These are phyloP conservation scores for Fusarium lyarnte DNA, from an alignment of 2,329 filamentous ascomycete genomes.

Conservation along the genomic window DNA sequence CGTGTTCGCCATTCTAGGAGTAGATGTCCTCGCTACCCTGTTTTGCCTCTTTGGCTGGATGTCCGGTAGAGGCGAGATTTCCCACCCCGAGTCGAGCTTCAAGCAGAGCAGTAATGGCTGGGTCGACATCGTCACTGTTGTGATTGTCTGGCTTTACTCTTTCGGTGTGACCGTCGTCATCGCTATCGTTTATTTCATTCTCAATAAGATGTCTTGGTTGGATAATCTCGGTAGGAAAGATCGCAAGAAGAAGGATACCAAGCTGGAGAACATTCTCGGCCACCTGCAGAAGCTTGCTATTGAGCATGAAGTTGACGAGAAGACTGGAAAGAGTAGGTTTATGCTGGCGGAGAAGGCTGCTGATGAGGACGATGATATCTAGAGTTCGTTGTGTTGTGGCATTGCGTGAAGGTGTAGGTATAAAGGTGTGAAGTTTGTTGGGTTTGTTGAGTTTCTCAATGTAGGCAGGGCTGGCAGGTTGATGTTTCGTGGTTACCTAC, in stretches of 20 bases:
- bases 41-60: constrained; percentile 23
- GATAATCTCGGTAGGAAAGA: constrained; percentile 24
- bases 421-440: neutral
- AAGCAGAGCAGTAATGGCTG: constrained; percentile 26
- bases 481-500: neutral
- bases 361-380: constrained; percentile 29
- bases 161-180: constrained; percentile 25
- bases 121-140: constrained; percentile 18
- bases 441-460: neutral
- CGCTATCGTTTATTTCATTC: constrained; percentile 22
- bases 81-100: neutral
- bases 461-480: fast-evolving
- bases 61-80: neutral
- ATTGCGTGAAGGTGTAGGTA: neutral
- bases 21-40: constrained; percentile 4
- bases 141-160: constrained; percentile 28
- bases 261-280: constrained; percentile 19
- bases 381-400: fast-evolving
- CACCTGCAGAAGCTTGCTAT: constrained; percentile 27
- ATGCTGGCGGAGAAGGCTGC: constrained; percentile 10
- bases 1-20: constrained; percentile 4
- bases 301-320: constrained; percentile 27
- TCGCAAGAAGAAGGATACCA: constrained; percentile 22
- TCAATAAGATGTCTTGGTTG: constrained; percentile 27
- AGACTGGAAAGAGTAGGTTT: constrained; percentile 24